These are phyloP conservation scores for Nicotiana knightiana DNA, from an alignment of 257 asterid genomes.

Conservation along the genomic window DNA sequence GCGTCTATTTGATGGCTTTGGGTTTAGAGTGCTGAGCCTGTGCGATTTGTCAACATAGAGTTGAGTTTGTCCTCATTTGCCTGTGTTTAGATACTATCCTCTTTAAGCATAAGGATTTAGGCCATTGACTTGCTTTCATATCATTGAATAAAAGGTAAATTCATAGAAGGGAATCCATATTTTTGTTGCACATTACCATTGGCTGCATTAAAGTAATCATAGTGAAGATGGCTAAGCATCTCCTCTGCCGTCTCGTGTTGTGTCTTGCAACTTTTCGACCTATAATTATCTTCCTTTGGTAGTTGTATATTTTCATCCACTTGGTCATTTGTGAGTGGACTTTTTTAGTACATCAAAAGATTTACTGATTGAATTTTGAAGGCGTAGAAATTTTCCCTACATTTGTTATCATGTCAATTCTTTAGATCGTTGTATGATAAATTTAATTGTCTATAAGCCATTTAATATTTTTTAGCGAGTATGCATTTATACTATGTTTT, in stretches of 20 bases:
- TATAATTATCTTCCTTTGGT: background rate
- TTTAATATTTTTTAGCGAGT: background rate
- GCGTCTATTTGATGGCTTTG: background rate
- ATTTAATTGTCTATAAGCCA: background rate
- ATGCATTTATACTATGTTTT: background rate
- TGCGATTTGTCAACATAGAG: background rate
- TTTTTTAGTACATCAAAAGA: background rate
- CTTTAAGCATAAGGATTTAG: background rate
- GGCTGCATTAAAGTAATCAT: background rate
- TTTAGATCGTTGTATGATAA: background rate
- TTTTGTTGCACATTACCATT: background rate
- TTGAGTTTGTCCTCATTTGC: background rate
- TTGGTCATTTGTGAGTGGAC: background rate
- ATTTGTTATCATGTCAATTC: background rate
- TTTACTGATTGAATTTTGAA: background rate
- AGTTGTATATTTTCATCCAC: too few relatives aligned
- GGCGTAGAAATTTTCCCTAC: background rate
- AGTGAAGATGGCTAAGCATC: conserved; percentile 1
- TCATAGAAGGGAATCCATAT: background rate
- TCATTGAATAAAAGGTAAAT: background rate
- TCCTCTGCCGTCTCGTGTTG: background rate
- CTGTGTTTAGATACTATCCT: background rate
- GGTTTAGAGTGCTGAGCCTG: background rate
- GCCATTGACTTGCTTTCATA: background rate
- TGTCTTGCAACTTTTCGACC: background rate